phyloP scores from a whole-genome alignment of 2,329 filamentous ascomycete genomes.

The Hypocreales sp. region DNA sequence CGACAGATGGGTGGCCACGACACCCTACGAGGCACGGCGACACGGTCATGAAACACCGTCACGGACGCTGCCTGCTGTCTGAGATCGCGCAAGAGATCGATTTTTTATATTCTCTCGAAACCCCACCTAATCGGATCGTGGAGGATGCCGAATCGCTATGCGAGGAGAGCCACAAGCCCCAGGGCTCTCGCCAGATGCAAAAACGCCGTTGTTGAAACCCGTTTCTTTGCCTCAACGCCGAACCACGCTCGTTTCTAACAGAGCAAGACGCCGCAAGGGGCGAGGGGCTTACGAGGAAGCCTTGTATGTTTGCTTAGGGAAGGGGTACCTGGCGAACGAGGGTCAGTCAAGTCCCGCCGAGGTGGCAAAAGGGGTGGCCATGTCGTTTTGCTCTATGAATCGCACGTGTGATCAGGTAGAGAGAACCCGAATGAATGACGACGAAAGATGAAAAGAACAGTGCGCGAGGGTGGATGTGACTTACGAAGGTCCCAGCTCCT shows the following conservation, averaged over 20 bases:
- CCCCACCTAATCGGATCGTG: slow-evolving; percentile 21
- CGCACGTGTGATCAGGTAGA: background rate
- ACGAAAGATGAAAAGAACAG: background rate
- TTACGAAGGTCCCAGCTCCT: slow-evolving; percentile 92
- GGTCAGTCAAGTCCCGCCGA: slow-evolving; percentile 3
- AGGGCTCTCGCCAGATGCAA: slow-evolving; percentile 17
- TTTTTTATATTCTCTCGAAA: slow-evolving; percentile 8
- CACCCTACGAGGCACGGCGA: no score
- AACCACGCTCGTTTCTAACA: slow-evolving; percentile 14
- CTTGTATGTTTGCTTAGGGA: slow-evolving; percentile 65
- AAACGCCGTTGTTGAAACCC: slow-evolving; percentile 42
- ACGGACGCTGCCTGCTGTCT: no score
- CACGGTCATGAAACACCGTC: no score
- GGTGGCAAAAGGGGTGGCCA: no score
- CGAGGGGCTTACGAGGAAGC: slow-evolving; percentile 20
- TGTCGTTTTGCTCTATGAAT: background rate
- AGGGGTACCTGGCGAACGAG: slow-evolving; percentile 47
- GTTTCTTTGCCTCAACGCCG: slow-evolving; percentile 29
- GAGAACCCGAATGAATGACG: slow-evolving; percentile 1
- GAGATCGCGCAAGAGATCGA: no score
- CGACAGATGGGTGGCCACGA: no score
- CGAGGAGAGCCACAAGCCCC: slow-evolving; percentile 12
- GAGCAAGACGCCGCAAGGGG: background rate
- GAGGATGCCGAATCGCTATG: slow-evolving; percentile 24
- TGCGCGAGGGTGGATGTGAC: slow-evolving; percentile 20